Conservation (phyloP, 352 stramenopile species). For the Stramenopiles sp. region DNA sequence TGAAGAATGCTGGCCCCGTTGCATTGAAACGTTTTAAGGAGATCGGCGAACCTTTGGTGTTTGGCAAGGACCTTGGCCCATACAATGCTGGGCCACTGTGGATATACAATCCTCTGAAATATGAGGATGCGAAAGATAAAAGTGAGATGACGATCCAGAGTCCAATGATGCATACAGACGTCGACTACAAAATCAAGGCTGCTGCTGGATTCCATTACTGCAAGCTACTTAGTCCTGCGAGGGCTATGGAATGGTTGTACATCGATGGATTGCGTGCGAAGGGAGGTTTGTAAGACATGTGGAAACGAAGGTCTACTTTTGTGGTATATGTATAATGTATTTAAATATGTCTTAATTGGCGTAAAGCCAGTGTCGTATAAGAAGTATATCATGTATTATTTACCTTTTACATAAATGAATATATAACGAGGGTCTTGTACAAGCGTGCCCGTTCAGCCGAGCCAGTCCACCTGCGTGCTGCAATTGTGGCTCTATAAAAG, state of each 20-base stretch:
- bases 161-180: conserved; percentile 10
- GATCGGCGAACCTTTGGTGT: conserved; percentile 14
- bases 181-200: conserved; percentile 7
- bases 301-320: too few species aligned
- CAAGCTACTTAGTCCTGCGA: conserved; percentile 22
- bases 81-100: conserved; percentile 15
- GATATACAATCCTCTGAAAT: conserved; percentile 23
- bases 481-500: too few species aligned
- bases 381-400: too few species aligned
- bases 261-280: conserved; percentile 19
- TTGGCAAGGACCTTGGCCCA: conserved; percentile 19
- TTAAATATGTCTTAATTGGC: background rate
- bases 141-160: background rate
- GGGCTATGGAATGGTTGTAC: conserved; percentile 25
- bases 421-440: too few species aligned
- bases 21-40: background rate
- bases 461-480: too few species aligned
- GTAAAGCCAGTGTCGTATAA: too few species aligned
- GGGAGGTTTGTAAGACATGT: background rate
- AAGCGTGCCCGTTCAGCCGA: too few species aligned
- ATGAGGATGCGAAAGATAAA: conserved; percentile 18
- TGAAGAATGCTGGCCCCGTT: conserved; percentile 14
- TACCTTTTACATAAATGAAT: background rate
- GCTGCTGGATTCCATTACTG: conserved; percentile 24
- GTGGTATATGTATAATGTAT: too few species aligned